Percentiles rank a stretch among this genome's conserved stretches.
phyloP scores from a whole-genome alignment of 139 green algal genomes.

The Desmodesmus armatus region DNA sequence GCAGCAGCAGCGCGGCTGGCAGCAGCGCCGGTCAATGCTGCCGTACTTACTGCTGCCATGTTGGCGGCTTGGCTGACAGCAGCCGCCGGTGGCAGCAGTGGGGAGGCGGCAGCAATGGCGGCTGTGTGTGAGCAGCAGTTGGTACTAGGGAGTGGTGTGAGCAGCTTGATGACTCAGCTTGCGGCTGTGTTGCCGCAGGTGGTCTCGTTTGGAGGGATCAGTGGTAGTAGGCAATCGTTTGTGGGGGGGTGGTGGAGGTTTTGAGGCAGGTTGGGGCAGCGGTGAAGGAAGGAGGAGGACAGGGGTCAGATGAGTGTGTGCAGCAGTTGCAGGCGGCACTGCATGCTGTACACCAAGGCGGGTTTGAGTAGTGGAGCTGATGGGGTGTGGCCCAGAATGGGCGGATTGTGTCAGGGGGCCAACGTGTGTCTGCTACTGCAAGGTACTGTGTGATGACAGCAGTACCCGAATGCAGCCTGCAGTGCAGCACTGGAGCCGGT shows the following conservation, averaged over 20 bases:
- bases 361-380: too few relatives aligned
- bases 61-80: not conserved
- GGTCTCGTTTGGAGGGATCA: not conserved
- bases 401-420: too few relatives aligned
- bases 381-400: too few relatives aligned
- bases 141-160: not conserved
- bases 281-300: not conserved
- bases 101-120: not conserved
- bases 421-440: too few relatives aligned
- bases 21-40: slow-evolving; percentile 5
- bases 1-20: not conserved
- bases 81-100: not conserved
- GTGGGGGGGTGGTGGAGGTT: slow-evolving; percentile 6
- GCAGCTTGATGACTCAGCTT: not conserved
- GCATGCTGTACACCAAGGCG: too few relatives aligned
- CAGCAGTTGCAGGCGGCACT: not conserved
- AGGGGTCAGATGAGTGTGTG: not conserved
- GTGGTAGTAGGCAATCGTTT: slow-evolving; percentile 4
- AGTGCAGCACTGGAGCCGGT: too few relatives aligned
- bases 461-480: too few relatives aligned
- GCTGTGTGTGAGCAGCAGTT: not conserved
- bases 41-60: slow-evolving; percentile 4
- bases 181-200: slow-evolving; percentile 15
- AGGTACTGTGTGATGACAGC: too few relatives aligned
- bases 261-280: slow-evolving; percentile 4